Evolutionary conservation across 768 basidiomycete genomes (phyloP).

Genomic region (Pholiota conissans): DNA sequence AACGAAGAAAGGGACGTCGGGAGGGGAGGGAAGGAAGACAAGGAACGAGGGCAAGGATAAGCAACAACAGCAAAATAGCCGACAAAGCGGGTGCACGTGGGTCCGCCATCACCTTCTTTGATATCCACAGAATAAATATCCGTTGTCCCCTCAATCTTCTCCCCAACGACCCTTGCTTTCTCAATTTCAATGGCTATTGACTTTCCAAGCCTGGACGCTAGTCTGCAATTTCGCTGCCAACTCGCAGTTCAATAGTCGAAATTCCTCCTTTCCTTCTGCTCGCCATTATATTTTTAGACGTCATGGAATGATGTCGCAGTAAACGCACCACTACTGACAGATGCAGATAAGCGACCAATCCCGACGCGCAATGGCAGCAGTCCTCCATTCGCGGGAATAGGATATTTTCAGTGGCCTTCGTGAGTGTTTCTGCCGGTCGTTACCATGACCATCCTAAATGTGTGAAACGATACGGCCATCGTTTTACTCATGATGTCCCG

Average conservation of each 20-base stretch:
- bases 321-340: background rate
- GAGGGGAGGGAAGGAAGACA: background rate
- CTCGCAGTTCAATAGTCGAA: background rate
- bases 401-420: background rate
- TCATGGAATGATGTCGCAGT: background rate
- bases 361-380: background rate
- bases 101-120: background rate
- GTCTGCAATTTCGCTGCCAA: background rate
- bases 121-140: background rate
- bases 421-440: background rate
- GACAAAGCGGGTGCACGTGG: background rate
- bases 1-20: background rate
- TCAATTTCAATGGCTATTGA: background rate
- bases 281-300: background rate
- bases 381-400: background rate
- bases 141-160: no score
- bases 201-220: background rate
- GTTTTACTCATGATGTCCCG: no score
- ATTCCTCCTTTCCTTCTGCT: background rate
- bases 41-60: background rate
- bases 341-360: background rate
- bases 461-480: no score
- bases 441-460: background rate
- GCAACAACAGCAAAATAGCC: background rate
- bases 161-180: background rate